Conservation (phyloP, 768 basidiomycete species). For the Pisolithus microcarpus region DNA sequence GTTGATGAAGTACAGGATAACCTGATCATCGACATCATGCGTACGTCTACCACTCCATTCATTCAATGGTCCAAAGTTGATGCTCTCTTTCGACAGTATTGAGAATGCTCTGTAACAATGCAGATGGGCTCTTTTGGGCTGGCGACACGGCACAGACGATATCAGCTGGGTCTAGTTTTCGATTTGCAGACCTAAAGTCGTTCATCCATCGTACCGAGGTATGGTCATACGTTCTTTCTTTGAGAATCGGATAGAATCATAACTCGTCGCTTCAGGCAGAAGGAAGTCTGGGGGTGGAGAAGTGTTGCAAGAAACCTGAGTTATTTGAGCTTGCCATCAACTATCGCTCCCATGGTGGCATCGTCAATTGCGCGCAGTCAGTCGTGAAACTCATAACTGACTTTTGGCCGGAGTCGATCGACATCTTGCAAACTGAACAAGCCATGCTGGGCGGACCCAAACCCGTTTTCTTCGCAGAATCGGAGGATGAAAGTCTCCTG, state of each 20-base stretch:
- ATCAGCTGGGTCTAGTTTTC: slow-evolving; percentile 57
- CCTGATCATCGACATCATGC: slow-evolving; percentile 48
- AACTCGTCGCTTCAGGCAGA: slow-evolving; percentile 7
- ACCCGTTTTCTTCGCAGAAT: slow-evolving; percentile 51
- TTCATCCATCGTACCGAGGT: slow-evolving; percentile 56
- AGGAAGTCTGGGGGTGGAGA: neutral
- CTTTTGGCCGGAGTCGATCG: slow-evolving; percentile 63
- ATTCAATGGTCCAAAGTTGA: neutral
- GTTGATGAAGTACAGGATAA: slow-evolving; percentile 67
- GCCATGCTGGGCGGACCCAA: slow-evolving; percentile 47
- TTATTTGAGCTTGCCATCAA: slow-evolving; percentile 52
- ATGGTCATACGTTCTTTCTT: neutral
- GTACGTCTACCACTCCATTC: slow-evolving; percentile 28
- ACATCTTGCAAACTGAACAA: slow-evolving; percentile 46
- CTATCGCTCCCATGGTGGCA: slow-evolving; percentile 61
- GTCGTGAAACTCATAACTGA: slow-evolving; percentile 14
- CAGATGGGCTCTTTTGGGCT: slow-evolving; percentile 61
- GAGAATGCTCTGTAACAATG: slow-evolving; percentile 48
- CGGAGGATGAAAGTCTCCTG: slow-evolving; percentile 34
- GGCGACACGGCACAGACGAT: slow-evolving; percentile 74
- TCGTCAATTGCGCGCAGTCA: slow-evolving; percentile 56
- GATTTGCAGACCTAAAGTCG: slow-evolving; percentile 59
- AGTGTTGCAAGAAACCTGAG: slow-evolving; percentile 5
- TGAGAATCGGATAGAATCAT: neutral
- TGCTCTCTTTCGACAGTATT: slow-evolving; percentile 36